Evolutionary conservation across 768 basidiomycete species (phyloP), one percentile per base, ranked within the genome.

Genomic region (Calvatia gigantea): DNA sequence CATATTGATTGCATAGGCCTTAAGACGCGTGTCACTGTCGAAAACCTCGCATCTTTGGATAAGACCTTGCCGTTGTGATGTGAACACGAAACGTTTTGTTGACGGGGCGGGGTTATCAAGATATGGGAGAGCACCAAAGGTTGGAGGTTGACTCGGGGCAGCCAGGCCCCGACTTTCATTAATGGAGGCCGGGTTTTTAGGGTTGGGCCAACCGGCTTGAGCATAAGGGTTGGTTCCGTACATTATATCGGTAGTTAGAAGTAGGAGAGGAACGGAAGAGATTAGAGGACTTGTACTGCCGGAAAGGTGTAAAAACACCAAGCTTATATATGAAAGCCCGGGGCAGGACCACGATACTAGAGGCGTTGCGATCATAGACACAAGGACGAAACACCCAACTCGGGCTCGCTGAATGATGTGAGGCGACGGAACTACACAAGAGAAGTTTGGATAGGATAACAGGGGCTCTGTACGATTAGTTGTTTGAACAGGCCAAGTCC

Each of bases 31-130:
- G 35, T 71, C 70, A 0, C 80, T 73, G 0, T 80, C 80, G 39
- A 74, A 54, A 35, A 82, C 72, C 14, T 60, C 67, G 57, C 73
- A 78, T 62, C 79, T 72, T 19, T 78, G 64, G 14, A 81, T 65
- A 23, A 73, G 73, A 3, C 71, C 70, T 50, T 68, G 74, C 58
- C 75, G 66, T 25, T 73, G 65, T 11, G 54, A 46, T n/a, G 69
- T 57, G 29, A 69, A 67, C 0, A 61, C 56, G 17, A 68, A 66
- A 5, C 57, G 58, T 2, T 63, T 54, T 15, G 55, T 41, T 0
- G 57, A 54, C 9, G 54, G 19, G 1, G 54, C 42, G n/a, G 58
- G 47, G 15, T 32, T 35, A 17, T 59, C 43, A 1, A 55, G 49
- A 5, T 61, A 41, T 1, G 67, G 67, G n/a, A 69, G 61, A 6